Conservation (phyloP, 2,329 filamentous ascomycete genomes). For the Pseudopithomyces chartarum region DNA sequence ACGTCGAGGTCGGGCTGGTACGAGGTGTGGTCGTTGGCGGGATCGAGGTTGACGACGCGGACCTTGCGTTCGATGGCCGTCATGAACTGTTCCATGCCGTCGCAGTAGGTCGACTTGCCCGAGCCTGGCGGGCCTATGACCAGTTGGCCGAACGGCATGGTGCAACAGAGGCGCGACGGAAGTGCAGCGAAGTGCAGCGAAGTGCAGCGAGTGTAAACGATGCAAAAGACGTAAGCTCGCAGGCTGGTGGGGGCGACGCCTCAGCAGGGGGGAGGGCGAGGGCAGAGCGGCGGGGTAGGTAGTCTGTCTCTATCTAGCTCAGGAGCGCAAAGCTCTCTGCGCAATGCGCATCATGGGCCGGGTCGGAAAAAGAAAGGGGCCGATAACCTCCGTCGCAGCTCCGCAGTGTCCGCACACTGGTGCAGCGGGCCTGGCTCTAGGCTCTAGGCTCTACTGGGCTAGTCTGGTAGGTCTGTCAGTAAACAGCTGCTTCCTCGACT, state of each 20-base stretch:
- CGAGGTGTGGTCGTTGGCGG: slow-evolving; percentile 89
- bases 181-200: not conserved
- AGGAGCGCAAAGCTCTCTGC: too few species aligned
- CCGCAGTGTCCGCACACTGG: not conserved
- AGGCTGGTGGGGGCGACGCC: too few species aligned
- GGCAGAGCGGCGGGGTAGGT: not conserved
- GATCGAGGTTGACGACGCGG: slow-evolving; percentile 94
- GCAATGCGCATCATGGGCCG: too few species aligned
- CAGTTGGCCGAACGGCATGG: slow-evolving; percentile 71
- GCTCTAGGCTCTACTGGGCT: too few species aligned
- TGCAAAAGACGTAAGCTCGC: too few species aligned
- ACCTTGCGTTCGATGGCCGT: slow-evolving; percentile 92
- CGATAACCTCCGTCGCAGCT: not conserved
- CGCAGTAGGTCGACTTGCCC: slow-evolving; percentile 97
- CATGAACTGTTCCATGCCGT: slow-evolving; percentile 99
- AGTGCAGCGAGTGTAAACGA: too few species aligned
- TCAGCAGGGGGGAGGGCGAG: not conserved
- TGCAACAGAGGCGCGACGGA: too few species aligned
- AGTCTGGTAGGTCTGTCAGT: too few species aligned
- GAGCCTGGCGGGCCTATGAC: slow-evolving; percentile 93
- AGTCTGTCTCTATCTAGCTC: too few species aligned
- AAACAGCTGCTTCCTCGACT: slow-evolving; percentile 14
- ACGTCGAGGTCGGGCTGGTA: slow-evolving; percentile 93
- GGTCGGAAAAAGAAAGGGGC: slow-evolving; percentile 10
- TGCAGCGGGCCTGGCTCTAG: too few species aligned